Percentiles rank a stretch among this genome's conserved stretches.
These are phyloP conservation scores for Fistulifera solaris DNA, from an alignment of 108 stramenopile species.

Conservation along the genomic window DNA sequence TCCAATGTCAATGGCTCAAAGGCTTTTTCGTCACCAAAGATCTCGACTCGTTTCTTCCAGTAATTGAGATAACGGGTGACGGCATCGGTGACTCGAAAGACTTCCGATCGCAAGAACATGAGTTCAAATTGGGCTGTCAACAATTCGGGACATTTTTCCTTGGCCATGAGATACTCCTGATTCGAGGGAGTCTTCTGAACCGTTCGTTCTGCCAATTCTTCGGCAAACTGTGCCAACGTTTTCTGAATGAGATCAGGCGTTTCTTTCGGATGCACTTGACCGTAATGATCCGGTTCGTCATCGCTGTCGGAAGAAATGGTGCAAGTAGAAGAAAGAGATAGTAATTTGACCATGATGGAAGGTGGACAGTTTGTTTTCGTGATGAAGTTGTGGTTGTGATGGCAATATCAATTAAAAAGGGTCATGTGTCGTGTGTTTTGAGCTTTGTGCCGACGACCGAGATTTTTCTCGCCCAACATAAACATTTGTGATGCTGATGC, in stretches of 20 bases:
- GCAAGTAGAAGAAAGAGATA: too few relatives aligned
- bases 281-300: constrained; percentile 19
- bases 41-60: constrained; percentile 43
- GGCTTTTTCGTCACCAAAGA: constrained; percentile 34
- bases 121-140: constrained; percentile 27
- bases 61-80: constrained; percentile 33
- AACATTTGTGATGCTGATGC: too few relatives aligned
- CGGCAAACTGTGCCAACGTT: constrained; percentile 23
- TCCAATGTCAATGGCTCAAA: constrained; percentile 31
- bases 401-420: too few relatives aligned
- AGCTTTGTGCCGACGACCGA: too few relatives aligned
- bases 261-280: constrained; percentile 40
- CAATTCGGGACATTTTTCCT: constrained; percentile 30
- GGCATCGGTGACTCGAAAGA: constrained; percentile 30
- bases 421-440: too few relatives aligned
- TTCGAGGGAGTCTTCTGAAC: neutral
- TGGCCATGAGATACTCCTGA: constrained; percentile 13
- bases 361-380: too few relatives aligned
- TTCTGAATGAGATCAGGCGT: constrained; percentile 29
- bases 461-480: too few relatives aligned
- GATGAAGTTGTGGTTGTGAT: too few relatives aligned
- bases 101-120: constrained; percentile 51
- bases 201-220: constrained; percentile 4
- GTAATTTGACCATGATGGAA: too few relatives aligned
- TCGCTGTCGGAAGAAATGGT: too few relatives aligned